Evolutionary conservation across 345 rosid genomes (phyloP).

Genomic region (Hypericum perforatum): DNA sequence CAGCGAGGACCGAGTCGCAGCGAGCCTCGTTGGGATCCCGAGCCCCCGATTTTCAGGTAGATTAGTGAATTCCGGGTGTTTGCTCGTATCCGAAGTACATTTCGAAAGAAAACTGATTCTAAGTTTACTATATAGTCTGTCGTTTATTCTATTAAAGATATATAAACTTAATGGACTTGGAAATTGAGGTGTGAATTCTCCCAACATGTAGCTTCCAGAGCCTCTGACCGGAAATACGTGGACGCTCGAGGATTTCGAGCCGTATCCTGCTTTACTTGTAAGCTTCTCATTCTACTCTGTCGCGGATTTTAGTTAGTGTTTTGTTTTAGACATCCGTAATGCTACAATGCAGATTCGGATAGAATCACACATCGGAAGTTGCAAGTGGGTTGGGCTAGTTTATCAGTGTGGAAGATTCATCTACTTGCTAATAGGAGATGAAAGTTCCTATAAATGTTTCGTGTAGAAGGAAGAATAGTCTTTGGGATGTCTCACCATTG

Average conservation of each 20-base stretch:
- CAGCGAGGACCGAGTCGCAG: constrained; percentile 52
- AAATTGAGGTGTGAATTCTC: not conserved
- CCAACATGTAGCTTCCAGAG: constrained; percentile 49
- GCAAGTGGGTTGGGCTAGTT: too few relatives aligned
- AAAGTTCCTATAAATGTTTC: too few relatives aligned
- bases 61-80: not conserved
- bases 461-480: too few relatives aligned
- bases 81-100: too few relatives aligned
- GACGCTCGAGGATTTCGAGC: constrained; percentile 71
- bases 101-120: too few relatives aligned
- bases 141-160: too few relatives aligned
- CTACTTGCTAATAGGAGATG: too few relatives aligned
- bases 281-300: constrained; percentile 6
- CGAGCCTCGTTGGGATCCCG: constrained; percentile 53
- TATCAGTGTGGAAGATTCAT: too few relatives aligned
- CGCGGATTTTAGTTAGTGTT: constrained; percentile 6
- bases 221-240: constrained; percentile 73
- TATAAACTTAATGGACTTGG: too few relatives aligned
- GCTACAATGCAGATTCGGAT: too few relatives aligned
- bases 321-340: not conserved
- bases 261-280: constrained; percentile 73
- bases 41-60: constrained; percentile 62
- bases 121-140: too few relatives aligned
- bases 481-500: constrained; percentile 2
- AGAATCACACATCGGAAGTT: too few relatives aligned